A percentile compares a stretch with the other conserved stretches of the same genome.
These are phyloP conservation scores for Scedosporium apiospermum DNA, from an alignment of 2,329 filamentous ascomycete genomes.

Conservation along the genomic window DNA sequence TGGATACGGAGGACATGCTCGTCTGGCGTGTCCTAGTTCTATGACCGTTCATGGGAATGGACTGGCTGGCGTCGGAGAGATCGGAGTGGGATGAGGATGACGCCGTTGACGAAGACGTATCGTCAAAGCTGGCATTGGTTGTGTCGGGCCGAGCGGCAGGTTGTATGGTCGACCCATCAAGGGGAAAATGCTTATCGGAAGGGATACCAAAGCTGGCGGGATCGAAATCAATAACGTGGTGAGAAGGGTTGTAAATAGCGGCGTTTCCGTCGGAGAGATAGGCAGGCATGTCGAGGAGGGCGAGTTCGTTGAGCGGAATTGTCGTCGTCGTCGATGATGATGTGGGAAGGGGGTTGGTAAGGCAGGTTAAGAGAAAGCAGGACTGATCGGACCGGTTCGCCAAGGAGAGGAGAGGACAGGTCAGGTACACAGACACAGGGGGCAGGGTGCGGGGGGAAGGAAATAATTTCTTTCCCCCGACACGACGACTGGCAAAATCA, in stretches of 20 bases:
- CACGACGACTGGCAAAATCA: neutral
- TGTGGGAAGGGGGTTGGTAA: neutral
- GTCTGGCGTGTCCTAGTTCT: neutral
- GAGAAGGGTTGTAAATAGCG: neutral
- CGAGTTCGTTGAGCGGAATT: neutral
- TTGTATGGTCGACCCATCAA: slow-evolving; percentile 3
- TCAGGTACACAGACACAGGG: no score
- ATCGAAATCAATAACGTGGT: slow-evolving; percentile 2
- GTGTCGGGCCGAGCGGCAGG: slow-evolving; percentile 3
- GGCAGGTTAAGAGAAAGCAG: neutral
- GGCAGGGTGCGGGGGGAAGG: neutral
- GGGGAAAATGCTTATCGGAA: slow-evolving; percentile 3
- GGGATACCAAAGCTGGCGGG: neutral
- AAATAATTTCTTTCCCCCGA: neutral
- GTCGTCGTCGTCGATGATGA: neutral
- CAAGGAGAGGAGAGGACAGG: neutral
- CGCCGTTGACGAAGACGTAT: slow-evolving; percentile 4
- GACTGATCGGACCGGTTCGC: neutral
- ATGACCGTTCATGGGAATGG: neutral
- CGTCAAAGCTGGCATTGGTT: slow-evolving; percentile 8
- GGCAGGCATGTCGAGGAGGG: neutral
- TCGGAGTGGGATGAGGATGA: slow-evolving; percentile 4
- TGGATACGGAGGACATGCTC: slow-evolving; percentile 3
- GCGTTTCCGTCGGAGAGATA: neutral
- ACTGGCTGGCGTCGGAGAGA: neutral